Base-by-base conservation (phyloP, 2,329 filamentous ascomycete genomes). In the Sporothrix dimorphospora region DNA sequence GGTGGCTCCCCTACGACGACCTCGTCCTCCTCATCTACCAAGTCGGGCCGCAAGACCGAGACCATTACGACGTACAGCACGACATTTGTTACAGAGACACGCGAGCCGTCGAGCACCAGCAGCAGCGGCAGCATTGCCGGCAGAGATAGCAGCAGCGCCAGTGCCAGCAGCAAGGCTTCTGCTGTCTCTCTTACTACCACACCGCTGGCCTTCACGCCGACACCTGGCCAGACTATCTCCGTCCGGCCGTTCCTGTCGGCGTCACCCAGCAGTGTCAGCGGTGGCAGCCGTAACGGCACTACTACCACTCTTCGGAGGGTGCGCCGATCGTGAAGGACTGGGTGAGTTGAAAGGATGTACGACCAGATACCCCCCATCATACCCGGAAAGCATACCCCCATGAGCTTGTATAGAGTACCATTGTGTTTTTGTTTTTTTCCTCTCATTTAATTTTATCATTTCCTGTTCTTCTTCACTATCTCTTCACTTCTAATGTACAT, bases 401-500 rank as follows among this genome's bases (percentile, higher is more conserved):
- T 47, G 24, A 67, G 12, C 61, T 49, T n/a, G 61, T 63, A 34
- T 51, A 34, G 16, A 49, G 51, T 38, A 67, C 45, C 63, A 51
- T 51, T 51, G 34, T 51, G 63, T n/a, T 67, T 38, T 21, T 51
- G 6, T 14, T 45, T 49, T 34, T 30, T 16, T 68, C 30, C 7
- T 38, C 24, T 1, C 19, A 45, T 63, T 42, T 63, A 63, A 63
- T 45, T 27, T n/a, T 9, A 24, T 14, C 59, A 63, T 11, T 12
- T 42, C 27, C 6, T 45, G 27, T n/a, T 12, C 38, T 63, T 61
- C 55, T 63, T 45, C 59, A 45, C 59, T 45, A 27, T 27, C 59
- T 27, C 30, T 63, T 63, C n/a, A 63, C n/a, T 63, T 63, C 59
- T 63, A 16, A 16, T 63, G 59, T 63, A 63, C 38, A 63, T 59